A percentile compares a stretch with the other conserved stretches of the same genome.
phyloP scores from a whole-genome alignment of 139 green algal genomes.

The Tetraselmis chui region DNA sequence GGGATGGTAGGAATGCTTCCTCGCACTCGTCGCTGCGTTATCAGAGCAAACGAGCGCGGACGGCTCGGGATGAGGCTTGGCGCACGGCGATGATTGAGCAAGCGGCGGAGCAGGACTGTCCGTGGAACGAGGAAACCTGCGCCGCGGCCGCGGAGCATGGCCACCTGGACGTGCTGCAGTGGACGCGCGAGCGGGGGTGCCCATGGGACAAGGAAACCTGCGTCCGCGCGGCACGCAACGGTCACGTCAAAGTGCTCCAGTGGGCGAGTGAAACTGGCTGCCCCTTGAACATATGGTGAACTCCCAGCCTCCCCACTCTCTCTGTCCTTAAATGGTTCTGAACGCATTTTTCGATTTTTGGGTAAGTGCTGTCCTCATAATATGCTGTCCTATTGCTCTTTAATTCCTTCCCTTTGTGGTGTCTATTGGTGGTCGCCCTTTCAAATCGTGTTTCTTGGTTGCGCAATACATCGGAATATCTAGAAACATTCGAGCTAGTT shows the following conservation, averaged over 20 bases:
- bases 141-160: background rate
- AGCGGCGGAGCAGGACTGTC: background rate
- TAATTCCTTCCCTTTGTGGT: too few species aligned
- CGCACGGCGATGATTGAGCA: background rate
- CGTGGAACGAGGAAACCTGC: background rate
- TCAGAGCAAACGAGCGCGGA: background rate
- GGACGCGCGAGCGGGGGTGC: background rate
- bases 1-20: too few species aligned
- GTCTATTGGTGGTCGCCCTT: too few species aligned
- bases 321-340: too few species aligned
- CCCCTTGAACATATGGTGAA: background rate
- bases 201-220: background rate
- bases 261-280: background rate
- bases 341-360: too few species aligned
- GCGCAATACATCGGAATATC: too few species aligned
- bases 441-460: too few species aligned
- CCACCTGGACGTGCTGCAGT: background rate
- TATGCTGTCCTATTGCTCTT: too few species aligned
- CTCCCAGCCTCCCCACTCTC: too few species aligned
- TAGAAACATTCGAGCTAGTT: too few species aligned
- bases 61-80: background rate
- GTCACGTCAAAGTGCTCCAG: slow-evolving; percentile 4
- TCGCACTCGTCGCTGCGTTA: background rate
- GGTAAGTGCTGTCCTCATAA: too few species aligned
- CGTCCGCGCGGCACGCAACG: background rate